Percentiles rank a stretch among this genome's conserved stretches.
Conservation (phyloP, 805 yeast species). For the Kazachstania psychrophila region DNA sequence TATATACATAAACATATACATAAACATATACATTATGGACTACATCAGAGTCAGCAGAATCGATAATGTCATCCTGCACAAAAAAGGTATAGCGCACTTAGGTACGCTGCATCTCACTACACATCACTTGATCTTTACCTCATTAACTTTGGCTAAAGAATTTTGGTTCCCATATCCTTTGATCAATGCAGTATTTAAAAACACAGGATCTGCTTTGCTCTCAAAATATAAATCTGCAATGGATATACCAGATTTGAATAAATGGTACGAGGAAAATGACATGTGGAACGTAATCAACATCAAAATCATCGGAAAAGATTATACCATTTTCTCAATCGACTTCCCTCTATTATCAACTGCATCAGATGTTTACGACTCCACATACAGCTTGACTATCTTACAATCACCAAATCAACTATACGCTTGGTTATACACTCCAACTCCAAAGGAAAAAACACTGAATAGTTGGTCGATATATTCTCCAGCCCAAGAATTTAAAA, state of each 20-base stretch:
- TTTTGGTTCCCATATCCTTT: slow-evolving; percentile 91
- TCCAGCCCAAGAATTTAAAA: slow-evolving; percentile 50
- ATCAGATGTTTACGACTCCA: slow-evolving; percentile 60
- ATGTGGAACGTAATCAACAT: slow-evolving; percentile 41
- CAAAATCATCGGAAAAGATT: slow-evolving; percentile 74
- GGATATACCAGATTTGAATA: slow-evolving; percentile 4
- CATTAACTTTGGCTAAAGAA: slow-evolving; percentile 40
- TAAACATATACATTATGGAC: slow-evolving; percentile 35
- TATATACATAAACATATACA: not conserved
- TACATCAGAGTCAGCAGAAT: slow-evolving; percentile 46
- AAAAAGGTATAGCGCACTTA: slow-evolving; percentile 44
- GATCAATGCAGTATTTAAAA: slow-evolving; percentile 51
- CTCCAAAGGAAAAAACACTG: slow-evolving; percentile 33
- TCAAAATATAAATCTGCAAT: slow-evolving; percentile 14
- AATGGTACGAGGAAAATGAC: slow-evolving; percentile 22
- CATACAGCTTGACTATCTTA: slow-evolving; percentile 56
- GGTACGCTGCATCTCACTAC: slow-evolving; percentile 66
- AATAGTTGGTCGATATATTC: slow-evolving; percentile 71
- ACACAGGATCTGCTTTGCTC: slow-evolving; percentile 41
- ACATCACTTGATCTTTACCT: slow-evolving; percentile 59
- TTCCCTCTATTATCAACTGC: slow-evolving; percentile 49
- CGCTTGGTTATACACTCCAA: slow-evolving; percentile 76
- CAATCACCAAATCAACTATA: slow-evolving; percentile 50
- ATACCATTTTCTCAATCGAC: slow-evolving; percentile 70
- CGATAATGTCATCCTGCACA: slow-evolving; percentile 43